Conservation (phyloP, 441 rosid species). For the Syzygium malaccense region DNA sequence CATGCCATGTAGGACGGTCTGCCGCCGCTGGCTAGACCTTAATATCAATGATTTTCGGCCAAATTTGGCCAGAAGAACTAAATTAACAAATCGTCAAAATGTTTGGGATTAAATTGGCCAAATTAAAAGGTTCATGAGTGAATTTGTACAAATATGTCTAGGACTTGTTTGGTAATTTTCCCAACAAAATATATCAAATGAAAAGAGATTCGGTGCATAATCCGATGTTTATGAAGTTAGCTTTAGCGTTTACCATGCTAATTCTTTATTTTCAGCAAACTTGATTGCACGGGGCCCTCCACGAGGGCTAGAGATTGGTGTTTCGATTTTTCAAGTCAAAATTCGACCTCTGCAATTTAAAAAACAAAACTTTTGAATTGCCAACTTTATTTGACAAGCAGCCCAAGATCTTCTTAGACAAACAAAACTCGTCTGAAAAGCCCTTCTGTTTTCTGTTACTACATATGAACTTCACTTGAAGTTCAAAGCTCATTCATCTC, state of each 20-base stretch:
- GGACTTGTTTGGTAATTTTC: not conserved
- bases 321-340: not conserved
- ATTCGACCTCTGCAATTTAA: not conserved
- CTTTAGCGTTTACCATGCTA: not conserved
- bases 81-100: not conserved
- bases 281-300: not conserved
- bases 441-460: not conserved
- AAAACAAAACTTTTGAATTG: not conserved
- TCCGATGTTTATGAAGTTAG: not conserved
- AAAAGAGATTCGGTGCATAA: not conserved
- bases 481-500: not conserved
- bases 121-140: accelerated
- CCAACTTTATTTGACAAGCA: not conserved
- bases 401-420: not conserved
- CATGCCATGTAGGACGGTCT: too few species aligned
- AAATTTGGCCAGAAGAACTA: not conserved
- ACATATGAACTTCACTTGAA: not conserved
- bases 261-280: not conserved
- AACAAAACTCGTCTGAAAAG: not conserved
- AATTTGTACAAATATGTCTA: not conserved
- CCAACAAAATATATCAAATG: not conserved
- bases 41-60: not conserved
- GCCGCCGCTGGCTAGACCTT: accelerated
- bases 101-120: not conserved
- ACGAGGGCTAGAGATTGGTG: not conserved